Evolutionary conservation across 1,139 yeast species (phyloP).

Genomic region (Eremothecium coryli): DNA sequence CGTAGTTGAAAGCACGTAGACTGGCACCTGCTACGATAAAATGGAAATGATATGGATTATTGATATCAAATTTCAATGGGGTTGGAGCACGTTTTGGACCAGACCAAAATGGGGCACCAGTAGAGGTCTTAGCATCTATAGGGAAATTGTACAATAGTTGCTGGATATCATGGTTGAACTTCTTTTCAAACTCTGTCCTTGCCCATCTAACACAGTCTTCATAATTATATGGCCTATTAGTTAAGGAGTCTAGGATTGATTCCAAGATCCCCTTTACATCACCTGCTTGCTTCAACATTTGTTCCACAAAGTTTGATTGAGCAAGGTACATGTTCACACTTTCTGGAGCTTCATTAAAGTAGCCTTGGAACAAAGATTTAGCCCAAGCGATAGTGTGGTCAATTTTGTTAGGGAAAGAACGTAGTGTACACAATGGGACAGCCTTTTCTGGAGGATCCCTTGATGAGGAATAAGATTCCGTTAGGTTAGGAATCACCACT

Average conservation of each 20-base stretch:
- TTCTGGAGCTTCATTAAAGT: conserved; percentile 81
- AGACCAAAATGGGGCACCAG: conserved; percentile 94
- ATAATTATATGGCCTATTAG: conserved; percentile 75
- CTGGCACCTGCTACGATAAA: conserved; percentile 87
- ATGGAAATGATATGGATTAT: conserved; percentile 68
- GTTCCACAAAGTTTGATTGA: conserved; percentile 89
- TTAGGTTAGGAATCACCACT: conserved; percentile 83
- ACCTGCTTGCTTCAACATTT: conserved; percentile 80
- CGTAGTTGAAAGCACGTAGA: conserved; percentile 82
- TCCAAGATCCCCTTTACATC: conserved; percentile 83
- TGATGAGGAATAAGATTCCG: conserved; percentile 92
- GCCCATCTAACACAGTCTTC: conserved; percentile 97
- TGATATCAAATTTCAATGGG: conserved; percentile 66
- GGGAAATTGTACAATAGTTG: conserved; percentile 94
- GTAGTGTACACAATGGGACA: conserved; percentile 90
- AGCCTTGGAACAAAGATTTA: conserved; percentile 89
- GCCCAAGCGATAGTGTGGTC: conserved; percentile 99
- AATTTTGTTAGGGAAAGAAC: conserved; percentile 95
- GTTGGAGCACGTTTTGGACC: conserved; percentile 96
- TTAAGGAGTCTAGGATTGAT: conserved; percentile 62
- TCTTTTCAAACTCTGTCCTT: conserved; percentile 74
- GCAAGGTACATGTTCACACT: conserved; percentile 83
- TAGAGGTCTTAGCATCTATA: conserved; percentile 78
- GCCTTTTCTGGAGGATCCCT: conserved; percentile 98
- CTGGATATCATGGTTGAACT: conserved; percentile 74